Conservation (phyloP, 2,329 filamentous ascomycete species). For the Xylaria multiplex region DNA sequence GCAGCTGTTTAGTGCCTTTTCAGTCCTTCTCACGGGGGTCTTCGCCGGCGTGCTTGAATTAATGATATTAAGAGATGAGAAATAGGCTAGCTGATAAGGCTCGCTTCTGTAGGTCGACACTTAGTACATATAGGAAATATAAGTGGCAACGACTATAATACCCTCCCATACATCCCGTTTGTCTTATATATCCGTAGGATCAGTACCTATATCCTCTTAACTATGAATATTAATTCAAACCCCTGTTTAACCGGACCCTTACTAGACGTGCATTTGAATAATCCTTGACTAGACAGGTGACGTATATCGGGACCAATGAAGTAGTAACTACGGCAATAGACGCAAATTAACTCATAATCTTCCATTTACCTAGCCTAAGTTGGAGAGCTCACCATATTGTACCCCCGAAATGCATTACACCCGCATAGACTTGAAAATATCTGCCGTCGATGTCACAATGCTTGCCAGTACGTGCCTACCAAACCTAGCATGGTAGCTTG, state of each 20-base stretch:
- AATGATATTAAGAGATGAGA: slow-evolving; percentile 22
- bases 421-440: not conserved
- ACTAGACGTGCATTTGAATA: not conserved
- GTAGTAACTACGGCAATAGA: not conserved
- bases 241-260: not conserved
- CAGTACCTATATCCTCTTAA: no score
- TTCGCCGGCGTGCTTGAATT: slow-evolving; percentile 33
- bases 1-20: slow-evolving; percentile 46
- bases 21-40: slow-evolving; percentile 40
- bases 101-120: not conserved
- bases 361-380: no score
- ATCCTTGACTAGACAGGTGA: no score
- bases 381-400: not conserved
- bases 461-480: not conserved
- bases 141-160: not conserved
- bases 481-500: not conserved
- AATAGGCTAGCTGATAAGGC: not conserved
- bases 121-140: not conserved
- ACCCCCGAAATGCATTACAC: not conserved
- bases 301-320: not conserved
- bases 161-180: not conserved
- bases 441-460: not conserved
- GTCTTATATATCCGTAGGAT: not conserved
- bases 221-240: not conserved
- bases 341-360: not conserved